These are phyloP conservation scores for Halophytophthora batemanensis DNA, from an alignment of 352 stramenopile genomes.

Conservation along the genomic window DNA sequence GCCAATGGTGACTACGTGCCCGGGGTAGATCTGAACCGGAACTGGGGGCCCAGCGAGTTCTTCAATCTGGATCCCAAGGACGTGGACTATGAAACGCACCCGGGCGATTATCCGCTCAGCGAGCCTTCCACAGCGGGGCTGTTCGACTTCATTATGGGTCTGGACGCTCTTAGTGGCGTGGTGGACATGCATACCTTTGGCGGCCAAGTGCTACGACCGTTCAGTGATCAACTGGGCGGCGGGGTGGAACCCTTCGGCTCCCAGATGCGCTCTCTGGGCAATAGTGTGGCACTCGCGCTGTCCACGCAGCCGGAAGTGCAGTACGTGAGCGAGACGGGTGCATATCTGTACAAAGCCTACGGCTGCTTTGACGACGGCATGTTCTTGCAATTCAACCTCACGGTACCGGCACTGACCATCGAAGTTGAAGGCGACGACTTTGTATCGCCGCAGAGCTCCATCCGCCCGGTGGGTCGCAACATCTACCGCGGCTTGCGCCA, in stretches of 20 bases:
- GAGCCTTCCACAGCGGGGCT: conserved; percentile 48
- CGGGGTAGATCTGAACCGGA: conserved; percentile 74
- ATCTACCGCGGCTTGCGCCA: conserved; percentile 54
- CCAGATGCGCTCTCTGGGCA: conserved; percentile 39
- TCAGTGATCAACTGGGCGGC: conserved; percentile 44
- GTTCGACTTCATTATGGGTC: conserved; percentile 49
- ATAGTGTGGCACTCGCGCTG: conserved; percentile 46
- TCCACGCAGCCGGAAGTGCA: conserved; percentile 30
- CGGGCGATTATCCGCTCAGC: conserved; percentile 51
- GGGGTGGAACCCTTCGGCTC: conserved; percentile 47
- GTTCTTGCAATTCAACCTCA: conserved; percentile 57
- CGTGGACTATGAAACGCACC: conserved; percentile 51
- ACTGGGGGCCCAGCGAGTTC: conserved; percentile 59
- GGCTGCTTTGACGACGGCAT: conserved; percentile 69
- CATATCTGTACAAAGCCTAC: conserved; percentile 60
- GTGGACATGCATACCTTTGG: conserved; percentile 71
- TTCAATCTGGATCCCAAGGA: conserved; percentile 45
- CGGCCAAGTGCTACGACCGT: conserved; percentile 58
- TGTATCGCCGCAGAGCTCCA: conserved; percentile 52
- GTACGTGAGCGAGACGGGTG: conserved; percentile 56
- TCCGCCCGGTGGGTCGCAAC: conserved; percentile 48
- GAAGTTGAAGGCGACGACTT: conserved; percentile 72
- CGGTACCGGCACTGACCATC: conserved; percentile 60
- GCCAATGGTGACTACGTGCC: conserved; percentile 28
- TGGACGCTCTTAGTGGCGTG: conserved; percentile 41